These are phyloP conservation scores for Bretschneidera sinensis DNA, from an alignment of 345 rosid species.

Conservation along the genomic window DNA sequence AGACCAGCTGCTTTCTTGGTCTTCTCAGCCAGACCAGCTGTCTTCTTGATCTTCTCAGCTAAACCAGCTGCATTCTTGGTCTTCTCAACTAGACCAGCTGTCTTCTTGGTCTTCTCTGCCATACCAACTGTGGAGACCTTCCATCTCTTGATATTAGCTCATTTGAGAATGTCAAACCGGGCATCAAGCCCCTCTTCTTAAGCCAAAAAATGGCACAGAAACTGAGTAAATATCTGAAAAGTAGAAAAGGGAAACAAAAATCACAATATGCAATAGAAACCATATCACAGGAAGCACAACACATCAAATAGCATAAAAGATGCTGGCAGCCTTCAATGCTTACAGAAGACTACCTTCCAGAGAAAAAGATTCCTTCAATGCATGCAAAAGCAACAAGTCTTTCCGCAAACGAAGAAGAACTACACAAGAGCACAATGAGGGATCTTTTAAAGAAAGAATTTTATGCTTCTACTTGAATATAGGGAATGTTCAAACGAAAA, in stretches of 20 bases:
- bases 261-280: too few species aligned
- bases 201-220: conserved; percentile 97
- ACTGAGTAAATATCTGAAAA: conserved; percentile 34
- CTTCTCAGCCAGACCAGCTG: too few species aligned
- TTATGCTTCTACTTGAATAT: conserved; percentile 2
- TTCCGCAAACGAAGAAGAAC: conserved; percentile 72
- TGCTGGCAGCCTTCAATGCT: neutral
- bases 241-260: neutral
- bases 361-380: conserved; percentile 88
- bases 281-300: neutral
- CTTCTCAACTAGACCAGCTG: too few species aligned
- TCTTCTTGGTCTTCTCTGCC: too few species aligned
- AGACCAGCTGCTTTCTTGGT: too few species aligned
- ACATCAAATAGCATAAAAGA: conserved; percentile 2
- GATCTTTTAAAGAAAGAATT: conserved; percentile 11
- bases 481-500: neutral
- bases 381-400: conserved; percentile 90
- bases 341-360: conserved; percentile 62
- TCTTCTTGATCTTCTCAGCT: too few species aligned
- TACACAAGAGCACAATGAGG: conserved; percentile 22
- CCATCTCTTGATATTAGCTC: conserved; percentile 94
- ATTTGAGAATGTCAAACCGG: conserved; percentile 89
- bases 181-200: conserved; percentile 94
- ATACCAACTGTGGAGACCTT: conserved; percentile 90
- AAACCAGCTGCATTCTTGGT: too few species aligned